Evolutionary conservation across 176 grass and related monocot genomes (phyloP), one percentile per base, ranked within the genome.

Genomic region (Hsuehochloa calcarea): DNA sequence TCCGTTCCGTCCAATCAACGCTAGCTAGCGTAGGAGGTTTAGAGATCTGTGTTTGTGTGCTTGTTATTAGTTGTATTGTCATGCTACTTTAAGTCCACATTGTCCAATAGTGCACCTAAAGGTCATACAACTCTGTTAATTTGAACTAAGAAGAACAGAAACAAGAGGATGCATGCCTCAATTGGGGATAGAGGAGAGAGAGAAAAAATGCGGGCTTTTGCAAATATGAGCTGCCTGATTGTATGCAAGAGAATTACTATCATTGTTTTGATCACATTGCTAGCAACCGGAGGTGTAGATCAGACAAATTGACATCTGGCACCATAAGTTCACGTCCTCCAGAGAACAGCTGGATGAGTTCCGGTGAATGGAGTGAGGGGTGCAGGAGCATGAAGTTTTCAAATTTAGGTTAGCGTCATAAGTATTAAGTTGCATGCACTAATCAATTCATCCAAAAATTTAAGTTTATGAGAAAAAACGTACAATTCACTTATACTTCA

Each of bases 1-100:
- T 37, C 72, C 27, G 45, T 82, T 70, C 72, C 88, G 70, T 90
- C 44, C n/a, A 51, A 71, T 72, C 65, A 56, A 90, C 65, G 79
- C 72, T 58, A 82, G 6, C 44, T 55, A 63, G 43, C 25, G 3
- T 71, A 37, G 27, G 69, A 27, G 49, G 68, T 19, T 74, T 82
- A 25, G 88, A 63, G 77, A 70, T 89, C 34, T 70, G 64, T 66
- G 88, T 81, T 60, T 6, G 40, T 31, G 70, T 61, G 77, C 54
- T 6, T 74, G 27, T 50, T 65, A 78, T 56, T 63, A 54, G 5
- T 64, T 41, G 2, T 34, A 34, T 41, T 50, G 43, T 50, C 46
- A 5, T 72, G 20, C 38, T 85, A 37, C 11, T 70, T 70, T 49
- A 59, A 17, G 65, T 16, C 34, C 72, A 41, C 40, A 8, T 9